Evolutionary conservation across 106 monocot species (phyloP).

Genomic region (Xerophyta viscosa): DNA sequence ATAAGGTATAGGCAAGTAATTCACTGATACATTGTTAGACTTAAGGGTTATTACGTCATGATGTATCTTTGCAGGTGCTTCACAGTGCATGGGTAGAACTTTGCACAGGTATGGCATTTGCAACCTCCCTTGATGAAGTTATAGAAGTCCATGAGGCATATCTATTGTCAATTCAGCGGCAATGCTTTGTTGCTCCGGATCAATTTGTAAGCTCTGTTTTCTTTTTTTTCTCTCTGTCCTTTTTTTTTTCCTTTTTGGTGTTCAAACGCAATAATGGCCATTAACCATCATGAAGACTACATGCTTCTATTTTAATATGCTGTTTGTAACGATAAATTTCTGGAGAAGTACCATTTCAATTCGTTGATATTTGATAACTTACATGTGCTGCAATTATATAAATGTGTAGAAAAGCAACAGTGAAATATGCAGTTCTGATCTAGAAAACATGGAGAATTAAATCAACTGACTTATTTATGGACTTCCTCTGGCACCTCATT

Average conservation of each 20-base stretch:
- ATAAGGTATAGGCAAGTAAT: slow-evolving; percentile 35
- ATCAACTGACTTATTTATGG: too few relatives aligned
- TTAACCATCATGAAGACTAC: too few relatives aligned
- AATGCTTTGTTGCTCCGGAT: slow-evolving; percentile 91
- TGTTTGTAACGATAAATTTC: too few relatives aligned
- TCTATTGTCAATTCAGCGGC: slow-evolving; percentile 85
- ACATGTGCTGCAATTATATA: too few relatives aligned
- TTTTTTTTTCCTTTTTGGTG: not conserved
- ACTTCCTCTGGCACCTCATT: too few relatives aligned
- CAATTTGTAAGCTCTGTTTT: slow-evolving; percentile 56
- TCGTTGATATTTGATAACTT: too few relatives aligned
- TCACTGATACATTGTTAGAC: not conserved
- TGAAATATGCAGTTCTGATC: too few relatives aligned
- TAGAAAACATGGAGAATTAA: too few relatives aligned
- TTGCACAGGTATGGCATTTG: slow-evolving; percentile 73
- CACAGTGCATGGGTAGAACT: slow-evolving; percentile 94
- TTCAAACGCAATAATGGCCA: too few relatives aligned
- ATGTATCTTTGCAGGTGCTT: slow-evolving; percentile 50
- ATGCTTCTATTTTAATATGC: too few relatives aligned
- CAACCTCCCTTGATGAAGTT: slow-evolving; percentile 84
- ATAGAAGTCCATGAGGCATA: slow-evolving; percentile 91
- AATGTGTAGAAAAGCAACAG: too few relatives aligned
- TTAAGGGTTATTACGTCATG: not conserved
- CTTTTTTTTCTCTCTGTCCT: not conserved
- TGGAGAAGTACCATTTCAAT: too few relatives aligned